These are phyloP conservation scores for Albugo laibachii DNA, from an alignment of 352 stramenopile genomes.

Conservation along the genomic window DNA sequence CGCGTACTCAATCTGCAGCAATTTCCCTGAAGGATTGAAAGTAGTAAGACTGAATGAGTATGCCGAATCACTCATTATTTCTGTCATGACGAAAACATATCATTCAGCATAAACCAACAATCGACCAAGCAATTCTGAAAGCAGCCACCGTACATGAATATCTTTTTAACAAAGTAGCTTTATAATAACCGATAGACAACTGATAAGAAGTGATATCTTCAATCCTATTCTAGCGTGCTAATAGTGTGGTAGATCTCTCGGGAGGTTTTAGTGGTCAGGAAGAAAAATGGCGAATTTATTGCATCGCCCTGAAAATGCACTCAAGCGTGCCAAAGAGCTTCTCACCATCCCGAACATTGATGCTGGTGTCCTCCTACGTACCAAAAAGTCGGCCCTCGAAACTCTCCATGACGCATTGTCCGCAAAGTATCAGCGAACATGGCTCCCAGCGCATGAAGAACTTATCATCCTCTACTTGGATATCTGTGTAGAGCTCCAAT, in stretches of 20 bases:
- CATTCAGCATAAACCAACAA: too few relatives aligned
- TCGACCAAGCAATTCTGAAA: too few relatives aligned
- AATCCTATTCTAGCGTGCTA: too few relatives aligned
- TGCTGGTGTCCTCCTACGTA: constrained; percentile 39
- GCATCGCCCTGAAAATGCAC: constrained; percentile 82
- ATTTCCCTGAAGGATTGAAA: constrained; percentile 97
- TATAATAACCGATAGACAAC: too few relatives aligned
- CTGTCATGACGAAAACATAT: background rate
- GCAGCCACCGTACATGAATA: too few relatives aligned
- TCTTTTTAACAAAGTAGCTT: too few relatives aligned
- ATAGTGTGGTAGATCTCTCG: too few relatives aligned
- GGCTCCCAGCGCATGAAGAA: constrained; percentile 92
- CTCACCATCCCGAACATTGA: constrained; percentile 57
- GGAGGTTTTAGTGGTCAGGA: background rate
- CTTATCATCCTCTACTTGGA: constrained; percentile 95
- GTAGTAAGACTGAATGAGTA: constrained; percentile 99
- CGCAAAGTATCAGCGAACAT: constrained; percentile 90
- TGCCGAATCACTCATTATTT: constrained; percentile 87
- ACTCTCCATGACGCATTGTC: constrained; percentile 89
- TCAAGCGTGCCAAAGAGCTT: constrained; percentile 82
- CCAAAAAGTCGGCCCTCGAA: constrained; percentile 67
- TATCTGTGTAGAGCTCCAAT: constrained; percentile 90
- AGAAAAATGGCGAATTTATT: constrained; percentile 57
- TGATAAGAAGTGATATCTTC: too few relatives aligned
- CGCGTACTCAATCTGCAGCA: constrained; percentile 99